Percentiles rank a stretch among this genome's conserved stretches.
phyloP scores from a whole-genome alignment of 2,329 filamentous ascomycete species.

The Cladosporium sp. region DNA sequence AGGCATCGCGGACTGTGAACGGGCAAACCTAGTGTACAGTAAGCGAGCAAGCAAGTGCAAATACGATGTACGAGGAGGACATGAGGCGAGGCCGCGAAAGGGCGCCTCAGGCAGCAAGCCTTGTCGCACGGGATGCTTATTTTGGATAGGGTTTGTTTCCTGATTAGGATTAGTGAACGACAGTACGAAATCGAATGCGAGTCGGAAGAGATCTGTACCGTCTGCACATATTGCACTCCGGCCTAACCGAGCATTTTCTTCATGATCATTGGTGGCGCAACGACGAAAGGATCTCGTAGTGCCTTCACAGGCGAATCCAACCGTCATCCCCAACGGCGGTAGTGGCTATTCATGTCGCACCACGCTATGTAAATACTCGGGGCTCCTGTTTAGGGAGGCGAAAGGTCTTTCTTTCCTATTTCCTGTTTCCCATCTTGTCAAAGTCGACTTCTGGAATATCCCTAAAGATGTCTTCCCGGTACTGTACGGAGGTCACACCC shows the following conservation, averaged over 20 bases:
- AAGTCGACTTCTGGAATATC: background rate
- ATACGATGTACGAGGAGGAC: constrained; percentile 7
- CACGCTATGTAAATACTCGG: background rate
- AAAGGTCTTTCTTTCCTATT: background rate
- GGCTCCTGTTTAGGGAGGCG: background rate
- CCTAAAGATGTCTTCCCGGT: constrained; percentile 15
- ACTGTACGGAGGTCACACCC: constrained; percentile 27
- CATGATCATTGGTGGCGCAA: background rate
- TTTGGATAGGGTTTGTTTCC: too few relatives aligned
- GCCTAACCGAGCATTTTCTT: background rate
- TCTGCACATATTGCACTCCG: constrained; percentile 7
- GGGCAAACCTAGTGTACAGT: background rate
- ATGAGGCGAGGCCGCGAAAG: constrained; percentile 2
- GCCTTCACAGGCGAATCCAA: constrained; percentile 2
- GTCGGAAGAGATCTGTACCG: constrained; percentile 2
- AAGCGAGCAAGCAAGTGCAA: constrained; percentile 14
- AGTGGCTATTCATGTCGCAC: background rate
- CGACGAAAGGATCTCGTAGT: constrained; percentile 4
- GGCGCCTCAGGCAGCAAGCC: too few relatives aligned
- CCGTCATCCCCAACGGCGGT: constrained; percentile 2
- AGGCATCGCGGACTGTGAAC: constrained; percentile 19
- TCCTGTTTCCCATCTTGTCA: background rate
- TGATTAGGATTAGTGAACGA: constrained; percentile 1
- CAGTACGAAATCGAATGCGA: constrained; percentile 10
- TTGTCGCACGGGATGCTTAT: too few relatives aligned